These are phyloP conservation scores for Dianthus caryophyllus DNA, from an alignment of 148 eudicot genomes.

Conservation along the genomic window DNA sequence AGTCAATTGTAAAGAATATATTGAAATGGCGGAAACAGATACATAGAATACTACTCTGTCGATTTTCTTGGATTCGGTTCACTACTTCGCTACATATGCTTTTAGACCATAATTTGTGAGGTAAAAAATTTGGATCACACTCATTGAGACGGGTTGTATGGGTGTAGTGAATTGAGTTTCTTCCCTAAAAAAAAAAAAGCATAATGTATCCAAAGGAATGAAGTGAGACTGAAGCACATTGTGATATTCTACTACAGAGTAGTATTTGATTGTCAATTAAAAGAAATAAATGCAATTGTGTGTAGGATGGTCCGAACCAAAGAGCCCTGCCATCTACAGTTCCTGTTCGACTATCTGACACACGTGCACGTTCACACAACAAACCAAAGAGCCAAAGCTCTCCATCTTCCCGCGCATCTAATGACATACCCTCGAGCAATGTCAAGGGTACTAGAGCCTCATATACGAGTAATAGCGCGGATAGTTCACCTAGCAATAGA, in stretches of 20 bases:
- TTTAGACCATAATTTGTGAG: too few species aligned
- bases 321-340: conserved; percentile 27
- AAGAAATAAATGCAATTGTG: neutral
- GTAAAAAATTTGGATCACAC: too few species aligned
- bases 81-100: too few species aligned
- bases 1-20: too few species aligned
- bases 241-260: neutral
- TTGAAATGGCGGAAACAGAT: too few species aligned
- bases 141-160: too few species aligned
- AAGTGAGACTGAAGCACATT: neutral
- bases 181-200: too few species aligned
- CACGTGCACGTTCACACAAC: conserved; percentile 21
- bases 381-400: conserved; percentile 23
- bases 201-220: too few species aligned
- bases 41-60: too few species aligned
- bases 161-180: too few species aligned
- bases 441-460: conserved; percentile 27
- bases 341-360: conserved; percentile 23
- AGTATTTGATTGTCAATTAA: neutral
- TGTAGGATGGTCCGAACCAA: conserved; percentile 74
- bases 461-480: conserved; percentile 13
- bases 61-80: too few species aligned
- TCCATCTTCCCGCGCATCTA: conserved; percentile 31
- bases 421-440: conserved; percentile 20
- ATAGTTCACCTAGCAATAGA: conserved; percentile 16